phyloP scores from a whole-genome alignment of 31 red algal species.

The Odonthalia washingtoniensis region DNA sequence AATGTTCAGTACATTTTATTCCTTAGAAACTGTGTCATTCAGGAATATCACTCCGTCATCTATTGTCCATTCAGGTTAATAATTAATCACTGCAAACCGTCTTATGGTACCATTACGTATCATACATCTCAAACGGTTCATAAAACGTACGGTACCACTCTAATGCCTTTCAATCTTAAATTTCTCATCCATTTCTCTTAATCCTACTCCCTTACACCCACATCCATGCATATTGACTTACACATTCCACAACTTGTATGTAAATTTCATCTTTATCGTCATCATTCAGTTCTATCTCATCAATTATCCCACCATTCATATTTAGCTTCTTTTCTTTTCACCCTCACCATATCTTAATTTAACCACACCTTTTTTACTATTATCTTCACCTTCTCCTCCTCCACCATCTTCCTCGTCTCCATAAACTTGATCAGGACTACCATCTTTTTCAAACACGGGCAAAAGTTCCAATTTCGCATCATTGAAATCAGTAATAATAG shows the following conservation, averaged over 20 bases:
- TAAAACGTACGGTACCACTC: neutral
- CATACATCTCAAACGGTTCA: neutral
- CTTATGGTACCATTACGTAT: neutral
- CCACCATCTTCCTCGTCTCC: too few relatives aligned
- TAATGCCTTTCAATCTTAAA: neutral
- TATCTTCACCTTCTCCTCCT: neutral
- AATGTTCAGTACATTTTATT: neutral
- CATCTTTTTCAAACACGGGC: neutral
- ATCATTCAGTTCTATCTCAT: too few relatives aligned
- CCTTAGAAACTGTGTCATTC: neutral
- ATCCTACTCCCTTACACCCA: neutral
- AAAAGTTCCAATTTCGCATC: neutral
- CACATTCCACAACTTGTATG: too few relatives aligned
- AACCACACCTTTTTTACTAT: neutral
- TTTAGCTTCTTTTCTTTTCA: too few relatives aligned
- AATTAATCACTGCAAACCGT: conserved; percentile 25
- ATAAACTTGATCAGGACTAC: too few relatives aligned
- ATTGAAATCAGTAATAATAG: neutral
- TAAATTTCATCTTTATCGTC: too few relatives aligned
- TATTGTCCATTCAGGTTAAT: too few relatives aligned
- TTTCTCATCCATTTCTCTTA: neutral
- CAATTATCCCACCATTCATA: too few relatives aligned
- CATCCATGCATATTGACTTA: neutral
- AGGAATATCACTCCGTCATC: neutral
- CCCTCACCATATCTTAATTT: too few relatives aligned